phyloP scores from a whole-genome alignment of 805 yeast genomes.

The Ogataea naganishii region DNA sequence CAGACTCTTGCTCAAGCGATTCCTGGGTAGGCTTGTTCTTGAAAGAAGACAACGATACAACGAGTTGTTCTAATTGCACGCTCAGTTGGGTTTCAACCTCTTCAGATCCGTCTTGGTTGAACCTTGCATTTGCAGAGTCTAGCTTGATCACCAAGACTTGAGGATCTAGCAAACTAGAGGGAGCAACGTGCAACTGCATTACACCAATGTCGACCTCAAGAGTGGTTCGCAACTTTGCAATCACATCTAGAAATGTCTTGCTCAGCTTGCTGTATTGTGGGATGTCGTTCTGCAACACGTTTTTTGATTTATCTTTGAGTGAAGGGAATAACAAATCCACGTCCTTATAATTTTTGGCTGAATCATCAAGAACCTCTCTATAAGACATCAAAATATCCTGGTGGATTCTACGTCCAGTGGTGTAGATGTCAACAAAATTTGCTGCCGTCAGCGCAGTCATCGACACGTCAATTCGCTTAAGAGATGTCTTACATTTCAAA shows the following conservation, averaged over 20 bases:
- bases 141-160: slow-evolving; percentile 61
- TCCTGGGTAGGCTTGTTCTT: slow-evolving; percentile 44
- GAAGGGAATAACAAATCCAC: no score
- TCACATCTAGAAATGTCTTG: slow-evolving; percentile 15
- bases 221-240: slow-evolving; percentile 51
- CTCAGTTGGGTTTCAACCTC: slow-evolving; percentile 48
- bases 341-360: no score
- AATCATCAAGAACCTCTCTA: slow-evolving; percentile 63
- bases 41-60: slow-evolving; percentile 58
- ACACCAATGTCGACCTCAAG: slow-evolving; percentile 53
- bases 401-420: slow-evolving; percentile 59
- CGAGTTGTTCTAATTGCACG: slow-evolving; percentile 52
- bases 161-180: slow-evolving; percentile 71
- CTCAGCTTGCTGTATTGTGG: no score
- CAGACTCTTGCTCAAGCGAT: slow-evolving; percentile 26
- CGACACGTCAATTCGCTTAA: slow-evolving; percentile 49
- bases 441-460: slow-evolving; percentile 84
- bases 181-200: slow-evolving; percentile 61
- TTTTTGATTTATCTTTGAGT: no score
- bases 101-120: slow-evolving; percentile 37
- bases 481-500: slow-evolving; percentile 39
- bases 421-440: slow-evolving; percentile 67
- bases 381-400: slow-evolving; percentile 70
- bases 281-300: no score
- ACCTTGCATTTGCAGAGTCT: slow-evolving; percentile 45